These are phyloP conservation scores for Pseudogymnoascus sp. DNA, from an alignment of 2,329 filamentous ascomycete species.

Conservation along the genomic window DNA sequence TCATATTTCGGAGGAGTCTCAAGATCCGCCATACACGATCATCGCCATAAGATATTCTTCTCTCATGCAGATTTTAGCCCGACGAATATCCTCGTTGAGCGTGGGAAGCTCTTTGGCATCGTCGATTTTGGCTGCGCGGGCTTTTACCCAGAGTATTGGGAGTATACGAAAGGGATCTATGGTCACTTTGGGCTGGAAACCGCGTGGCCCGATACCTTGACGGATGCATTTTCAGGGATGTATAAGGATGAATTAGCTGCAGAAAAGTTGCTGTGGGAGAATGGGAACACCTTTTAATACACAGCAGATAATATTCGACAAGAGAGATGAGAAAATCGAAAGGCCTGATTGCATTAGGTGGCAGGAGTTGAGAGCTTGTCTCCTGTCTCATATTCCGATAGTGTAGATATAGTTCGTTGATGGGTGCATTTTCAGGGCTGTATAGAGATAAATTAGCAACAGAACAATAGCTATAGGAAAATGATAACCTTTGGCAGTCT, in stretches of 20 bases:
- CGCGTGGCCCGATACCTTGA: neutral
- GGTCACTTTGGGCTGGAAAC: conserved; percentile 6
- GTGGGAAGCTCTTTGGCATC: conserved; percentile 8
- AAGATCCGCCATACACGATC: neutral
- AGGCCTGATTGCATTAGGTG: neutral
- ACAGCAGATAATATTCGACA: neutral
- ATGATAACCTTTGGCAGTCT: neutral
- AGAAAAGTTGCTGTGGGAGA: neutral
- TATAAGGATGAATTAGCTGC: neutral
- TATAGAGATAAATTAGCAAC: neutral
- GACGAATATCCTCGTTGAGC: conserved; percentile 8
- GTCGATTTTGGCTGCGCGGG: conserved; percentile 11
- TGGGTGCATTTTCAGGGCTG: no score
- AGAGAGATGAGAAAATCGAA: neutral
- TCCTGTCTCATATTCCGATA: neutral
- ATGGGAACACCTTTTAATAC: neutral
- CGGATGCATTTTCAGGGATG: neutral
- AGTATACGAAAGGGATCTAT: conserved; percentile 11
- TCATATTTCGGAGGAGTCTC: conserved; percentile 7
- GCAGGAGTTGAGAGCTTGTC: neutral
- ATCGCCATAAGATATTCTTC: conserved; percentile 8
- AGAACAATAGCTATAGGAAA: neutral
- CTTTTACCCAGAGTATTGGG: conserved; percentile 11
- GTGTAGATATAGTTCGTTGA: no score
- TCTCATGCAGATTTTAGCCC: conserved; percentile 10